Percentiles rank a stretch among this genome's conserved stretches.
These are phyloP conservation scores for Dimargaris cristalligena DNA, from an alignment of 192 early-diverging fungal species.

Conservation along the genomic window DNA sequence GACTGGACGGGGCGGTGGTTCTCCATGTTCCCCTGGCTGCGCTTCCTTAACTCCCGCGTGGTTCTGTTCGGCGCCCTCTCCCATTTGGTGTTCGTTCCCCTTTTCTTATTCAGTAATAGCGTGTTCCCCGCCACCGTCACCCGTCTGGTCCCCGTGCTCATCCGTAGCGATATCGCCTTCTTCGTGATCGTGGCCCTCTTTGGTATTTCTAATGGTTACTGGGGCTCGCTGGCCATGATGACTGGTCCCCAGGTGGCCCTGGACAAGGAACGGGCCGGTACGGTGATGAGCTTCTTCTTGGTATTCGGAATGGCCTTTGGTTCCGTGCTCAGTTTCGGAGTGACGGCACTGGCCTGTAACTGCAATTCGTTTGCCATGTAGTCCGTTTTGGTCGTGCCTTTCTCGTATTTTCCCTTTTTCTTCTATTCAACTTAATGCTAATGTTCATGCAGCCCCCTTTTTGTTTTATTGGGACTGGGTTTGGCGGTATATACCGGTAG, in stretches of 20 bases:
- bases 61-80: conserved; percentile 26
- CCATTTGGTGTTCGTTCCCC: conserved; percentile 42
- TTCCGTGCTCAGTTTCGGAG: conserved; percentile 33
- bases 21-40: conserved; percentile 25
- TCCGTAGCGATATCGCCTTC: conserved; percentile 24
- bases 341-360: conserved; percentile 25
- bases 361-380: conserved; percentile 22
- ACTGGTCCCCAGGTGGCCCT: conserved; percentile 24
- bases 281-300: conserved; percentile 45
- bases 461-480: too few relatives aligned
- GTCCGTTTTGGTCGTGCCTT: conserved; percentile 13
- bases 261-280: conserved; percentile 38
- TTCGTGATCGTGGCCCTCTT: conserved; percentile 34
- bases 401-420: conserved; percentile 1
- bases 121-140: conserved; percentile 18
- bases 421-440: not conserved
- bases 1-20: conserved; percentile 50
- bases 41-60: conserved; percentile 21
- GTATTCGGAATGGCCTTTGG: conserved; percentile 50
- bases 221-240: conserved; percentile 47
- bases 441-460: not conserved
- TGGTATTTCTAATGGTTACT: conserved; percentile 47
- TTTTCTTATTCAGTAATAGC: conserved; percentile 54
- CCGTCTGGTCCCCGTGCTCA: conserved; percentile 8
- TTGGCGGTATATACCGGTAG: too few relatives aligned